Conservation (phyloP, 208 protist species). For the Polymyxa betae region DNA sequence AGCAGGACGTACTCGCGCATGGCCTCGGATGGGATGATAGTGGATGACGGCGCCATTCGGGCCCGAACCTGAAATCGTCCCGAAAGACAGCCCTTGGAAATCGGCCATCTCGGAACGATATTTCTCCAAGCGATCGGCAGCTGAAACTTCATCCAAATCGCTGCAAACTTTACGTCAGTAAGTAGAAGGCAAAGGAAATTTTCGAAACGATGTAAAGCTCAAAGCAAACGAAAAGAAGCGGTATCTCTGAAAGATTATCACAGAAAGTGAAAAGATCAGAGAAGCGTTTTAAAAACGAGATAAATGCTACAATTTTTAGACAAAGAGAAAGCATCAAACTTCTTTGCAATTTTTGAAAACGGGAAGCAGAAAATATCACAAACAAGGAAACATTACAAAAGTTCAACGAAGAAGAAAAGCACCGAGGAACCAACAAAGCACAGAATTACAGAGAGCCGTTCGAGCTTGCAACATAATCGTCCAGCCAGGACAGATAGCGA, state of each 20-base stretch:
- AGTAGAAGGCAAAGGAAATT: slow-evolving; percentile 11
- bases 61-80: slow-evolving; percentile 63
- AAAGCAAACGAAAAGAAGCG: background rate
- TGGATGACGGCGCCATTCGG: slow-evolving; percentile 71
- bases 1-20: background rate
- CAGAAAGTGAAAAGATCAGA: too few species aligned
- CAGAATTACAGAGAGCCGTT: too few species aligned
- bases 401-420: too few species aligned
- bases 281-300: too few species aligned
- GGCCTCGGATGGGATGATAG: slow-evolving; percentile 57
- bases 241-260: background rate
- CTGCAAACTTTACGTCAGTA: background rate
- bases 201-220: background rate
- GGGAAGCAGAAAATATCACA: too few species aligned
- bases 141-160: background rate
- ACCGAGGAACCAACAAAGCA: too few species aligned
- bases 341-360: background rate
- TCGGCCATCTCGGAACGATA: background rate
- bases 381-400: too few species aligned
- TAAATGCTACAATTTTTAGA: background rate
- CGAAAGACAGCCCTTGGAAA: slow-evolving; percentile 62
- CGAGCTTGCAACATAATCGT: background rate
- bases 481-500: slow-evolving; percentile 61
- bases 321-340: background rate
- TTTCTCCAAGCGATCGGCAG: slow-evolving; percentile 15